A percentile compares a stretch with the other conserved stretches of the same genome.
Conservation (phyloP, 2,329 filamentous ascomycete species). For the Escovopsis sp. region DNA sequence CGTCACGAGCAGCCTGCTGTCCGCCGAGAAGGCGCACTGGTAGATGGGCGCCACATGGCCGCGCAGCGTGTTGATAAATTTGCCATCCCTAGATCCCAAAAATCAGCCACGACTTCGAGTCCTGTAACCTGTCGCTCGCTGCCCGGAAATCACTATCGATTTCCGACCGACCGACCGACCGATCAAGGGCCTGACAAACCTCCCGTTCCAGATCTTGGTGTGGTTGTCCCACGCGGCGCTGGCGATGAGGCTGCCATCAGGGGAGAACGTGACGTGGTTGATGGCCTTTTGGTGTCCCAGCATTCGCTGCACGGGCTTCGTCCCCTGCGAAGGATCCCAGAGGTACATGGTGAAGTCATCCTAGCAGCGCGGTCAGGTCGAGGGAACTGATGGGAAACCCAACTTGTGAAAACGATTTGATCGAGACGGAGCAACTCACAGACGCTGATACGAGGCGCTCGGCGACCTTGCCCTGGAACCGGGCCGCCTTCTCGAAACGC, state of each 20-base stretch:
- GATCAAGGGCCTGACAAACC: conserved; percentile 26
- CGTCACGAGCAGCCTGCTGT: conserved; percentile 78
- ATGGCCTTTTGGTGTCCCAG: conserved; percentile 95
- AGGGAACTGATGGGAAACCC: background rate
- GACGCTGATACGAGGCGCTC: conserved; percentile 82
- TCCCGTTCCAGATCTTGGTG: conserved; percentile 79
- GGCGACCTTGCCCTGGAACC: conserved; percentile 56
- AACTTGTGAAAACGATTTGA: background rate
- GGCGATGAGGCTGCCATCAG: conserved; percentile 75
- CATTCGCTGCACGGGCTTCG: conserved; percentile 75
- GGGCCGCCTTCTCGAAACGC: conserved; percentile 75
- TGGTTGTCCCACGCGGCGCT: conserved; percentile 89
- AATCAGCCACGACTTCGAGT: conserved; percentile 13
- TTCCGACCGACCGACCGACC: too few species aligned
- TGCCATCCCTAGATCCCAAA: conserved; percentile 36
- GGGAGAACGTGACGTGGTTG: conserved; percentile 89
- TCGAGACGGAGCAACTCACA: conserved; percentile 2
- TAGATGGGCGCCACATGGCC: conserved; percentile 87
- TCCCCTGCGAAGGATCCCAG: conserved; percentile 68
- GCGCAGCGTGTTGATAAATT: conserved; percentile 74
- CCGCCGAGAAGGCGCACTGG: conserved; percentile 81
- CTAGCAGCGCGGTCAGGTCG: background rate
- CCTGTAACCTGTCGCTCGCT: too few species aligned
- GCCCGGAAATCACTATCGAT: too few species aligned
- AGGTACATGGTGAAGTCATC: conserved; percentile 96